Evolutionary conservation across 1,284 basidiomycete genomes (phyloP).

Genomic region (Cutaneotrichosporon dermatis): DNA sequence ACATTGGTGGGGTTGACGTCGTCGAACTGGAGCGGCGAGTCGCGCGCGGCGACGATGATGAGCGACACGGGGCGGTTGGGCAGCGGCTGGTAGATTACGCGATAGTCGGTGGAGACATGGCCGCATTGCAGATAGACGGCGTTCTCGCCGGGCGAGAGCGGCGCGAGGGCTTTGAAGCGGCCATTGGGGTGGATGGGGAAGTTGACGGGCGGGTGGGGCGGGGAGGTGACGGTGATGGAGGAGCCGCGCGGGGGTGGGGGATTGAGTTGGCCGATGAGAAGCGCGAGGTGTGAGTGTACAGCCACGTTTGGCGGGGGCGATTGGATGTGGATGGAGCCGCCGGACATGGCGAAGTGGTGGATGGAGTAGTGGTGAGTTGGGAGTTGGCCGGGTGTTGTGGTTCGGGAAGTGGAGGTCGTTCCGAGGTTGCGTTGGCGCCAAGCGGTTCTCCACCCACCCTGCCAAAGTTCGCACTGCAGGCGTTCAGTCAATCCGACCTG

Average conservation of each 20-base stretch:
- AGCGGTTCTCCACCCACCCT: too few relatives aligned
- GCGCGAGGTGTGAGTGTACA: slow-evolving; percentile 9
- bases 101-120: not conserved
- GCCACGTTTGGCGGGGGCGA: slow-evolving; percentile 1
- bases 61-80: slow-evolving; percentile 5
- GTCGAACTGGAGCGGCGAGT: slow-evolving; percentile 10
- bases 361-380: too few relatives aligned
- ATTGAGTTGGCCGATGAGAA: slow-evolving; percentile 9
- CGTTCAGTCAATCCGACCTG: too few relatives aligned
- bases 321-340: not conserved
- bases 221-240: not conserved
- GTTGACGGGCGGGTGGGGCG: not conserved
- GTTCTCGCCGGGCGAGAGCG: slow-evolving; percentile 7
- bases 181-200: slow-evolving; percentile 9
- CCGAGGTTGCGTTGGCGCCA: too few relatives aligned
- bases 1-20: slow-evolving; percentile 3
- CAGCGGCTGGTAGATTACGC: slow-evolving; percentile 3
- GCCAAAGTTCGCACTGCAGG: too few relatives aligned
- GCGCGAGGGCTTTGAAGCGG: slow-evolving; percentile 9
- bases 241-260: slow-evolving; percentile 2
- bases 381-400: too few relatives aligned
- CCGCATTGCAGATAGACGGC: not conserved
- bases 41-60: slow-evolving; percentile 6
- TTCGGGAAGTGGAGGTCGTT: too few relatives aligned
- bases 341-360: not conserved